phyloP scores from a whole-genome alignment of 2,329 filamentous ascomycete genomes.

The Gaeumannomyces sp. region DNA sequence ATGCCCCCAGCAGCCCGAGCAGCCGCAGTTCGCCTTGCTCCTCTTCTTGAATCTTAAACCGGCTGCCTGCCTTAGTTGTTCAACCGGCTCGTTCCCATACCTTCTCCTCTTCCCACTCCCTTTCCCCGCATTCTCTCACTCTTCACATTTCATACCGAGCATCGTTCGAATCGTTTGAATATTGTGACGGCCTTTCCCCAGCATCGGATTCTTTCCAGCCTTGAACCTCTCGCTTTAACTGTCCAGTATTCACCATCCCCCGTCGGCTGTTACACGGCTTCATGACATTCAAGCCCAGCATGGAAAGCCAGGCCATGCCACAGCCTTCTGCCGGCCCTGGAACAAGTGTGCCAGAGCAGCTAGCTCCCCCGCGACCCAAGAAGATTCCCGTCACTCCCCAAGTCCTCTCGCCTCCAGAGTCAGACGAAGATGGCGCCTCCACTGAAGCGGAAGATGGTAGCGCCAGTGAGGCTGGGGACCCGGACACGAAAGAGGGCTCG shows the following conservation, averaged over 20 bases:
- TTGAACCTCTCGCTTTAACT: not conserved
- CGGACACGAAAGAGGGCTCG: not conserved
- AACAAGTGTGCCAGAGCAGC: not conserved
- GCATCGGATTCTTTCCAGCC: not conserved
- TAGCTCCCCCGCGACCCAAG: too few species aligned
- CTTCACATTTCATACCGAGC: not conserved
- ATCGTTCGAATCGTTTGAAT: too few species aligned
- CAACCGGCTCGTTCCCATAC: not conserved
- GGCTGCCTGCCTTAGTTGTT: not conserved
- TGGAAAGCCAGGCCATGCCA: not conserved
- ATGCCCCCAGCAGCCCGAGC: not conserved
- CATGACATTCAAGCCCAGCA: not conserved
- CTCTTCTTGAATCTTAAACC: not conserved
- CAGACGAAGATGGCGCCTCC: not conserved
- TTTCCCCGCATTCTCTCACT: not conserved
- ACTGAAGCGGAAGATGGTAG: not conserved
- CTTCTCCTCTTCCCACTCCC: not conserved
- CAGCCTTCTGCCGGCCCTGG: not conserved
- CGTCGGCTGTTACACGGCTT: not conserved
- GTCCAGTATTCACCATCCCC: not conserved
- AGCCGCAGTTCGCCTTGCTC: not conserved
- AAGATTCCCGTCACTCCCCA: not conserved
- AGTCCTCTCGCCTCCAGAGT: not conserved
- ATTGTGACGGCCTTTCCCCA: too few species aligned
- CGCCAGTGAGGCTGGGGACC: not conserved